Evolutionary conservation across 2,329 filamentous ascomycete genomes (phyloP), one percentile per base, ranked within the genome.

Genomic region (Boeremia exigua): DNA sequence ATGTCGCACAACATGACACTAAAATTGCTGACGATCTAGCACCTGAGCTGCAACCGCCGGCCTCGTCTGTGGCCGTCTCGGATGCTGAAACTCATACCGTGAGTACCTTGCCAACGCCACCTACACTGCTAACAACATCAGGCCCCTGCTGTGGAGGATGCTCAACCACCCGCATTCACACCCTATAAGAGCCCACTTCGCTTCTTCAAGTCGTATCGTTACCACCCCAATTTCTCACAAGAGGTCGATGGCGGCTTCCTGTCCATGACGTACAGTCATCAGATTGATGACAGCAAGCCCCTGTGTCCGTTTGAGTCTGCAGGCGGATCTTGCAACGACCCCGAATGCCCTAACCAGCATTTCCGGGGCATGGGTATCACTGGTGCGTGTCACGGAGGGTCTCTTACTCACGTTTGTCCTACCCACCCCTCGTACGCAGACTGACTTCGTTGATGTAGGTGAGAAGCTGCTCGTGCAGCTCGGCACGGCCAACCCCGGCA

Each of bases 211-310:
- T 89, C 91, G 33, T 99, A 91, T 77, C 91, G 94, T 65, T 97
- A 94, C 73, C 93, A 98, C 72, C 91, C 91, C 29, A 81, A 85
- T 47, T 98, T 88, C 77, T 80, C 82, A 62, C 76, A 88, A 45
- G 80, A 85, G 53, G 87, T 96, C 54, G 74, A 85, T 52, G 89
- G 88, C 59, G 94, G 94, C 38, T 88, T 92, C 71, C 88, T 89
- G 71, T 98, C 95, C 61, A 82, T 96, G 80, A 98, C 93, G 38
- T 98, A 94, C 79, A 97, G 91, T 78, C 91, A 96, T 77, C 88
- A 88, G 65, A 96, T 99, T 76, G 87, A 97, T 72, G 82, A 87
- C 23, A 82, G 86, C 58, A 87, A 84, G 65, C 84, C 85, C 59
- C 71, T 98, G 44, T 99, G 95, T 76, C 88, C 86, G 33, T 88